Percentiles rank a stretch among this genome's conserved stretches.
phyloP scores from a whole-genome alignment of 345 rosid species.

The Mallotus nudiflorus region DNA sequence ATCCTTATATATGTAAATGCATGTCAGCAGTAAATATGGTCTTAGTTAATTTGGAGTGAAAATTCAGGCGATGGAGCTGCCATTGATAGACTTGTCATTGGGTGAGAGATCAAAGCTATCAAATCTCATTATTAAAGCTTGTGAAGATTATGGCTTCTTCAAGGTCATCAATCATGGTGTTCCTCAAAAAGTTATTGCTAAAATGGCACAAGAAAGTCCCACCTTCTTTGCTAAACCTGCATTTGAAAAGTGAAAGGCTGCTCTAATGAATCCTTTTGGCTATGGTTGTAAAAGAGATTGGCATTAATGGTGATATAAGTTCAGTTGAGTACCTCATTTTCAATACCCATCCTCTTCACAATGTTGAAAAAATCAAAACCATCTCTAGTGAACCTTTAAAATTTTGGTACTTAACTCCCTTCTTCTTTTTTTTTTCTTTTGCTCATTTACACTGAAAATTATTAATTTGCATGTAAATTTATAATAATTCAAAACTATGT shows the following conservation, averaged over 20 bases:
- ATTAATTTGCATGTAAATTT: no score
- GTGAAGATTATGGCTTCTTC: slow-evolving; percentile 36
- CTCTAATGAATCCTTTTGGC: slow-evolving; percentile 32
- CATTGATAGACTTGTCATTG: slow-evolving; percentile 27
- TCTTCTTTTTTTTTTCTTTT: no score
- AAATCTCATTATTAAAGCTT: slow-evolving; percentile 26
- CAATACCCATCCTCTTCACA: slow-evolving; percentile 21
- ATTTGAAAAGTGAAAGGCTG: slow-evolving; percentile 28
- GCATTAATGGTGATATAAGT: slow-evolving; percentile 37
- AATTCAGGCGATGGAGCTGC: slow-evolving; percentile 13
- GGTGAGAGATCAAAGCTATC: slow-evolving; percentile 12
- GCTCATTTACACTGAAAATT: no score
- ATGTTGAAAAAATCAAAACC: slow-evolving; percentile 24
- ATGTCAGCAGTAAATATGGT: no score
- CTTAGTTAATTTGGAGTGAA: slow-evolving; percentile 2
- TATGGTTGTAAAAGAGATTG: slow-evolving; percentile 41
- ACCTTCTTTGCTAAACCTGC: slow-evolving; percentile 27
- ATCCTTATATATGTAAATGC: no score
- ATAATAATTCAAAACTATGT: neutral
- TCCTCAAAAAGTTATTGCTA: slow-evolving; percentile 15
- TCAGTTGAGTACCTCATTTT: slow-evolving; percentile 39
- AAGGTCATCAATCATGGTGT: slow-evolving; percentile 41
- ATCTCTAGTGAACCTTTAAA: slow-evolving; percentile 22
- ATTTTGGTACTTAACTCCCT: slow-evolving; percentile 27
- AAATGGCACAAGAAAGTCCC: slow-evolving; percentile 21